Conservation (phyloP, 768 basidiomycete species). For the Phaeotremella skinneri region DNA sequence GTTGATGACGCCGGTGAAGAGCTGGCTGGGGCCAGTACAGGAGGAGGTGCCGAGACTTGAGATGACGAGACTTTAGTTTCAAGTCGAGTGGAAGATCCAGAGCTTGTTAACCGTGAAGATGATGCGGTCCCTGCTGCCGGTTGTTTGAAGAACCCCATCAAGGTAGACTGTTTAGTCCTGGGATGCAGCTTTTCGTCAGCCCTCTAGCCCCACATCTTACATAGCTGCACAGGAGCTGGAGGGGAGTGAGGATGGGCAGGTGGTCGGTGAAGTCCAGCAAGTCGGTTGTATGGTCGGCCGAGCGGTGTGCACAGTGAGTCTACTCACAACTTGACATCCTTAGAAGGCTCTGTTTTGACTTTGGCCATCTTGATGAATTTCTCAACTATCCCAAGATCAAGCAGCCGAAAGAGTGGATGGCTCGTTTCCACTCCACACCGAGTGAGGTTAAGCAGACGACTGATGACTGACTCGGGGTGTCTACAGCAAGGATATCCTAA, state of each 20-base stretch:
- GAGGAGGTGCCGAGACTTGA: constrained; percentile 9
- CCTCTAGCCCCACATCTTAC: neutral
- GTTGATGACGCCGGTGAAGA: constrained; percentile 27
- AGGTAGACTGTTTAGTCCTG: constrained; percentile 47
- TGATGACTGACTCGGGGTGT: too few species aligned
- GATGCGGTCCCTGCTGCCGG: constrained; percentile 38
- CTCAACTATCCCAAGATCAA: too few species aligned
- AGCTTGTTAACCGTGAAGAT: constrained; percentile 9
- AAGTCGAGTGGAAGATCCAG: constrained; percentile 3
- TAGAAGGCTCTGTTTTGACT: constrained; percentile 13
- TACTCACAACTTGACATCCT: constrained; percentile 33
- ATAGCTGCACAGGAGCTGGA: neutral
- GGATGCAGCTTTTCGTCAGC: neutral
- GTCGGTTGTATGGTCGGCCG: neutral
- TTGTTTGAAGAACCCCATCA: constrained; percentile 49
- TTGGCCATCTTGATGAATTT: neutral
- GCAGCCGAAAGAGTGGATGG: too few species aligned
- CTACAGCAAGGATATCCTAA: too few species aligned
- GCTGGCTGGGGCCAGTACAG: constrained; percentile 4
- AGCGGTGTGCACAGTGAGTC: neutral
- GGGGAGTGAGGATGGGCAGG: neutral
- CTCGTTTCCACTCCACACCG: too few species aligned
- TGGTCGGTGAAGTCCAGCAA: neutral
- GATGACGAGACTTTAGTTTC: too few species aligned
- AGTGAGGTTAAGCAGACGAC: too few species aligned